phyloP scores from a whole-genome alignment of 352 stramenopile species.

The Globisporangium carolinianum region DNA sequence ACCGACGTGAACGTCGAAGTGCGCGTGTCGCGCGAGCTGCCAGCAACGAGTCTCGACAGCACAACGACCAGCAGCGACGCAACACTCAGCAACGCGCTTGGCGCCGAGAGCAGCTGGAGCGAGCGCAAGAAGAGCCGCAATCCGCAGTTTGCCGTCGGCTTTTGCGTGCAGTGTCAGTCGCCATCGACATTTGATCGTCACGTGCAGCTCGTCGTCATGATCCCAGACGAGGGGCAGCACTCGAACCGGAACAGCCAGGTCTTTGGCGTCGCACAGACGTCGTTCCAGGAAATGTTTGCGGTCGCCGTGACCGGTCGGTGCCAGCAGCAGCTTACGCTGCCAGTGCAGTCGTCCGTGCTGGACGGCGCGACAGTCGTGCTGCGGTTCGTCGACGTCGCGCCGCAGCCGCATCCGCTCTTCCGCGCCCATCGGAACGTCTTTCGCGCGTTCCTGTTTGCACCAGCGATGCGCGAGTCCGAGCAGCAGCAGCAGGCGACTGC shows the following conservation, averaged over 20 bases:
- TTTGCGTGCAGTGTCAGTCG: constrained; percentile 44
- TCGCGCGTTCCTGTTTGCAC: constrained; percentile 58
- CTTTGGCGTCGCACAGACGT: constrained; percentile 68
- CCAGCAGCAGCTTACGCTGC: constrained; percentile 55
- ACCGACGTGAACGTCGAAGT: constrained; percentile 72
- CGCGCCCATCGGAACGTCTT: constrained; percentile 42
- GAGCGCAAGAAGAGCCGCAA: constrained; percentile 56
- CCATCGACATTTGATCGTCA: constrained; percentile 48
- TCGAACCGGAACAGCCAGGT: constrained; percentile 60
- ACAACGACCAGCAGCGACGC: neutral
- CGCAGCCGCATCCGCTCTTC: constrained; percentile 46
- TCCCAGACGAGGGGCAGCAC: constrained; percentile 58
- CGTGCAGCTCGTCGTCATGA: constrained; percentile 72
- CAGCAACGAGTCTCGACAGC: neutral
- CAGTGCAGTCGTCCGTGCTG: constrained; percentile 51
- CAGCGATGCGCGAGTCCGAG: constrained; percentile 47
- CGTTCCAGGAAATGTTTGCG: constrained; percentile 71
- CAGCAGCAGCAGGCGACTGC: constrained; percentile 22
- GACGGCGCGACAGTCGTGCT: constrained; percentile 60
- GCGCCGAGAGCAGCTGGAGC: constrained; percentile 63
- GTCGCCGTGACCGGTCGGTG: constrained; percentile 54
- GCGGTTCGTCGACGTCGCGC: constrained; percentile 42
- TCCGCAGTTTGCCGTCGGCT: constrained; percentile 64
- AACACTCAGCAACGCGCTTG: constrained; percentile 15
- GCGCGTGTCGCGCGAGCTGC: constrained; percentile 43